Evolutionary conservation across 192 early-diverging fungal species (phyloP).

Genomic region (Jimgerdemannia flammicorona): DNA sequence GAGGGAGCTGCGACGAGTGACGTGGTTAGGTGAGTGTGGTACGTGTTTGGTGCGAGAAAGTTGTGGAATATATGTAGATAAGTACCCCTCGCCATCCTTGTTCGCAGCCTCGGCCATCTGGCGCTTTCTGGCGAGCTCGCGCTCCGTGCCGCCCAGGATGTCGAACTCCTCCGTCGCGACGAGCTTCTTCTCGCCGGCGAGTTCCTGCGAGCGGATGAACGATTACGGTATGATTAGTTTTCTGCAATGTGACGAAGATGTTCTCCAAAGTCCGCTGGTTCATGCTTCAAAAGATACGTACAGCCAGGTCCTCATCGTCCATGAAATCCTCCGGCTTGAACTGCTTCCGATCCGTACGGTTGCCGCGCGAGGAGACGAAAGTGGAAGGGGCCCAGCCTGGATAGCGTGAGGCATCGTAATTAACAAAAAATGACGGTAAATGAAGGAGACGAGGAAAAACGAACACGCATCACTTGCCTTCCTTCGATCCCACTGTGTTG

Average conservation of each 20-base stretch:
- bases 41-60: not conserved
- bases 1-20: not conserved
- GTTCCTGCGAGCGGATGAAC: slow-evolving; percentile 28
- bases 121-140: slow-evolving; percentile 48
- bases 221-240: too few species aligned
- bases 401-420: not conserved
- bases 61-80: not conserved
- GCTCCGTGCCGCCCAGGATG: slow-evolving; percentile 55
- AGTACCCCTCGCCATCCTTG: not conserved
- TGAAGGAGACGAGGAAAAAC: not conserved
- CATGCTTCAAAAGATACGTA: slow-evolving; percentile 9
- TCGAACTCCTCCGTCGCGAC: slow-evolving; percentile 69
- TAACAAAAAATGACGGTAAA: not conserved
- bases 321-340: slow-evolving; percentile 84
- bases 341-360: slow-evolving; percentile 47
- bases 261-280: too few species aligned
- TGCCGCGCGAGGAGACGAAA: slow-evolving; percentile 74
- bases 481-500: slow-evolving; percentile 95
- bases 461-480: slow-evolving; percentile 51
- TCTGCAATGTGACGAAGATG: too few species aligned
- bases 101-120: slow-evolving; percentile 40
- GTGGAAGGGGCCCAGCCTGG: slow-evolving; percentile 73
- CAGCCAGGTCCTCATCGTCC: slow-evolving; percentile 94
- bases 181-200: slow-evolving; percentile 43
- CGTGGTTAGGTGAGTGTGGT: not conserved